Percentiles rank a stretch among this genome's conserved stretches.
These are phyloP conservation scores for Sedum album DNA, from an alignment of 164 flowering plant genomes.

Conservation along the genomic window DNA sequence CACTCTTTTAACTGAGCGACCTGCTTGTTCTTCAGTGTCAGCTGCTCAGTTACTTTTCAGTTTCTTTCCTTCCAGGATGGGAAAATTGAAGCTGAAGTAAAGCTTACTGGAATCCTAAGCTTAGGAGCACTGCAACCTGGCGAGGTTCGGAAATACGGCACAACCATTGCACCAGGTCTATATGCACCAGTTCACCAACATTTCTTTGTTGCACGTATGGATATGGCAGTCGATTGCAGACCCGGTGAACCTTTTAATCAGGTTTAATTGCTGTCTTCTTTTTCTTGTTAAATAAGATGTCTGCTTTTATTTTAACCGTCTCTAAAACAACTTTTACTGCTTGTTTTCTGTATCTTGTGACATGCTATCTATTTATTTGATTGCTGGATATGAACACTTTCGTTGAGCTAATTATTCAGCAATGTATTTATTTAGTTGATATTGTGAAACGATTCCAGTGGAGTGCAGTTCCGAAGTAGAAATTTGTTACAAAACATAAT, in stretches of 20 bases:
- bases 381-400: too few relatives aligned
- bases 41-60: not conserved
- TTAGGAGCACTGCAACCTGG: too few relatives aligned
- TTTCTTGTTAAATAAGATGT: not conserved
- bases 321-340: not conserved
- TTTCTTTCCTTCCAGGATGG: slow-evolving; percentile 51
- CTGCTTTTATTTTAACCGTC: not conserved
- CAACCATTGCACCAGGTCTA: too few relatives aligned
- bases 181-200: slow-evolving; percentile 95
- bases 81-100: too few relatives aligned
- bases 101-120: too few relatives aligned
- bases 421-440: too few relatives aligned
- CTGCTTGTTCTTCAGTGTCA: not conserved
- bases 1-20: not conserved
- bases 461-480: too few relatives aligned
- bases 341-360: not conserved
- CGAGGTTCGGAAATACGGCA: too few relatives aligned
- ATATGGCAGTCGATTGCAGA: slow-evolving; percentile 76
- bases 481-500: too few relatives aligned
- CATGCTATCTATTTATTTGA: too few relatives aligned
- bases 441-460: too few relatives aligned
- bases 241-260: slow-evolving; percentile 84
- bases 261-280: slow-evolving; percentile 23
- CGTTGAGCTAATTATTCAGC: too few relatives aligned
- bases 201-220: slow-evolving; percentile 80